These are phyloP conservation scores for Arachnomyces sp. DNA, from an alignment of 2,329 filamentous ascomycete species.

Conservation along the genomic window DNA sequence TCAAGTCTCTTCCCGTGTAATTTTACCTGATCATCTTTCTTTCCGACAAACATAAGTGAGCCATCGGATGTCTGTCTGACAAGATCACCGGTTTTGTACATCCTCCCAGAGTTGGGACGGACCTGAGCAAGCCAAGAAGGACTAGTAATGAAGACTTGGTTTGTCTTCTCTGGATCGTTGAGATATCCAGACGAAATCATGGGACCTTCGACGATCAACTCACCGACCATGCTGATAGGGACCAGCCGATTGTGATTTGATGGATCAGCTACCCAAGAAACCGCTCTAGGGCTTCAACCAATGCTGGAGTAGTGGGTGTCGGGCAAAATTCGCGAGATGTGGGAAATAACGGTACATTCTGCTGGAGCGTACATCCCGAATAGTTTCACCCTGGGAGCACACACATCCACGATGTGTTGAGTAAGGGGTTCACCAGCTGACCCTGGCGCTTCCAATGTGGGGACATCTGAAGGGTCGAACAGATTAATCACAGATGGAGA, in stretches of 20 bases:
- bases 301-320: slow-evolving; percentile 27
- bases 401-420: slow-evolving; percentile 27
- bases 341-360: slow-evolving; percentile 30
- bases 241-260: slow-evolving; percentile 31
- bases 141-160: slow-evolving; percentile 49
- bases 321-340: slow-evolving; percentile 23
- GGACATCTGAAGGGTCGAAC: slow-evolving; percentile 36
- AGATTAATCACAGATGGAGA: slow-evolving; percentile 51
- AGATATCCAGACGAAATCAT: slow-evolving; percentile 57
- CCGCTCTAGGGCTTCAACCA: slow-evolving; percentile 26
- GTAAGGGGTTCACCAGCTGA: slow-evolving; percentile 45
- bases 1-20: slow-evolving; percentile 58
- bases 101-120: slow-evolving; percentile 15
- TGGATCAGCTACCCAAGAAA: slow-evolving; percentile 34
- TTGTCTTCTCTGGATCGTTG: slow-evolving; percentile 50
- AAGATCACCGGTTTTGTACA: slow-evolving; percentile 36
- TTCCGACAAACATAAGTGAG: slow-evolving; percentile 40
- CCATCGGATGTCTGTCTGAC: slow-evolving; percentile 30
- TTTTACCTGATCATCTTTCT: slow-evolving; percentile 62
- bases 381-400: slow-evolving; percentile 28
- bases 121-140: slow-evolving; percentile 44
- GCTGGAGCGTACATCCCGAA: slow-evolving; percentile 39
- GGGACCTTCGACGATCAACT: slow-evolving; percentile 37
- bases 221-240: slow-evolving; percentile 33
- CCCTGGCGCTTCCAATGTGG: slow-evolving; percentile 33